These are phyloP conservation scores for Pythium utonaiense DNA, from an alignment of 352 stramenopile species.

Conservation along the genomic window DNA sequence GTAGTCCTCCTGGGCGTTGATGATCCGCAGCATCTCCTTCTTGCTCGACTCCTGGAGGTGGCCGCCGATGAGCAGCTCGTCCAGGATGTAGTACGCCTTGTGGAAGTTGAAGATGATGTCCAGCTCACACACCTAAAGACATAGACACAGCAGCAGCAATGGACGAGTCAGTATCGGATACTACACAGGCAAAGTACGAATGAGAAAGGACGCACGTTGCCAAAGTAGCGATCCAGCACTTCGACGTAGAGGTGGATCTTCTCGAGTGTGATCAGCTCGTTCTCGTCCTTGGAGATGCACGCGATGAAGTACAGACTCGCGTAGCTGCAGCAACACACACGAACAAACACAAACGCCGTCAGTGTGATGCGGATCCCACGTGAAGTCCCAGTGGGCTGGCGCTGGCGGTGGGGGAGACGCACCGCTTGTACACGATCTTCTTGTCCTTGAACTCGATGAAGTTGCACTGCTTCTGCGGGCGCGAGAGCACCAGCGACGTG, in stretches of 20 bases:
- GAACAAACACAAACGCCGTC: too few species aligned
- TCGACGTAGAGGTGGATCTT: conserved; percentile 99
- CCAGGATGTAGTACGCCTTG: conserved; percentile 94
- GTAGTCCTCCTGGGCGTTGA: conserved; percentile 88
- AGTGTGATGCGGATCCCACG: too few species aligned
- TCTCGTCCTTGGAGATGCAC: conserved; percentile 94
- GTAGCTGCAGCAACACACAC: too few species aligned
- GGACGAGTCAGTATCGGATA: too few species aligned
- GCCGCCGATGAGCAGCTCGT: conserved; percentile 94
- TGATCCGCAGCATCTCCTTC: conserved; percentile 90
- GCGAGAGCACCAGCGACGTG: conserved; percentile 83
- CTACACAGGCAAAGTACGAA: too few species aligned
- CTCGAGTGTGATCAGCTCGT: conserved; percentile 97
- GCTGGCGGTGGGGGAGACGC: too few species aligned
- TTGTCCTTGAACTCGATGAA: conserved; percentile 98
- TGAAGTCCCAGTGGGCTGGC: too few species aligned
- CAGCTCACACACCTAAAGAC: conserved; percentile 98
- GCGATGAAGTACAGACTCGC: conserved; percentile 98
- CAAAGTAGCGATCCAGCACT: conserved; percentile 97
- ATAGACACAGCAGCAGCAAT: too few species aligned
- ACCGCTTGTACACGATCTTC: conserved; percentile 99
- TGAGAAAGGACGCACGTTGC: too few species aligned
- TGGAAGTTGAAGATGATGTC: conserved; percentile 96
- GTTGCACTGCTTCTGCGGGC: conserved; percentile 92
- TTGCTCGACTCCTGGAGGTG: conserved; percentile 93